phyloP scores from a whole-genome alignment of 768 basidiomycete genomes.

The Boletus edulis region DNA sequence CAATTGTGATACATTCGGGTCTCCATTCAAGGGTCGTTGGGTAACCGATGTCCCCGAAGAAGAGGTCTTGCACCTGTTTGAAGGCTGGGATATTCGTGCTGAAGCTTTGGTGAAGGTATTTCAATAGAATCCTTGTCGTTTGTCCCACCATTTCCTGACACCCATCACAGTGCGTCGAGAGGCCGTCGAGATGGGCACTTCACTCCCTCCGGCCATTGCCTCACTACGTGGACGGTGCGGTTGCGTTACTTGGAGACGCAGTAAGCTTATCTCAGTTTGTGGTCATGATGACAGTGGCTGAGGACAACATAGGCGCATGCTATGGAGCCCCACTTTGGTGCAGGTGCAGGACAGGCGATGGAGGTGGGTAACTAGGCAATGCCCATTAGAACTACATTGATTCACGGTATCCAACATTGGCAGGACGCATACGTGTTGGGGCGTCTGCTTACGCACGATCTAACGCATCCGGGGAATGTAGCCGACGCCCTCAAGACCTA shows the following conservation, averaged over 20 bases:
- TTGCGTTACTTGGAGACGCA: constrained; percentile 49
- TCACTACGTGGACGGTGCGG: constrained; percentile 9
- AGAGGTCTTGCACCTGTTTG: constrained; percentile 30
- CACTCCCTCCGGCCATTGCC: constrained; percentile 35
- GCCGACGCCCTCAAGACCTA: constrained; percentile 29
- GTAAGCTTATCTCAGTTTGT: constrained; percentile 21
- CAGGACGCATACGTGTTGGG: constrained; percentile 34
- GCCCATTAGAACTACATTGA: neutral
- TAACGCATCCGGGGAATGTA: constrained; percentile 22
- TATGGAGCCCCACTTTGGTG: constrained; percentile 45
- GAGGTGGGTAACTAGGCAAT: constrained; percentile 33
- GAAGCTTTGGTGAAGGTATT: constrained; percentile 14
- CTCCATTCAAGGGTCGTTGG: constrained; percentile 30
- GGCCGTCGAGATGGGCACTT: constrained; percentile 43
- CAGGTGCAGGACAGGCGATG: constrained; percentile 50
- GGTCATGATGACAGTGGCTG: neutral
- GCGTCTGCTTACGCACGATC: constrained; percentile 23
- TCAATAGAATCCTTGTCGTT: neutral
- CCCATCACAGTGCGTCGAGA: constrained; percentile 32
- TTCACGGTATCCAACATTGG: neutral
- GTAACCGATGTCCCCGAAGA: constrained; percentile 28
- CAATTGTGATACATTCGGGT: constrained; percentile 29
- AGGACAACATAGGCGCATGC: constrained; percentile 39
- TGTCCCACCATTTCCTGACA: neutral
- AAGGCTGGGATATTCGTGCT: constrained; percentile 22